phyloP scores from a whole-genome alignment of 352 stramenopile genomes.

The Lagenidium sp. region DNA sequence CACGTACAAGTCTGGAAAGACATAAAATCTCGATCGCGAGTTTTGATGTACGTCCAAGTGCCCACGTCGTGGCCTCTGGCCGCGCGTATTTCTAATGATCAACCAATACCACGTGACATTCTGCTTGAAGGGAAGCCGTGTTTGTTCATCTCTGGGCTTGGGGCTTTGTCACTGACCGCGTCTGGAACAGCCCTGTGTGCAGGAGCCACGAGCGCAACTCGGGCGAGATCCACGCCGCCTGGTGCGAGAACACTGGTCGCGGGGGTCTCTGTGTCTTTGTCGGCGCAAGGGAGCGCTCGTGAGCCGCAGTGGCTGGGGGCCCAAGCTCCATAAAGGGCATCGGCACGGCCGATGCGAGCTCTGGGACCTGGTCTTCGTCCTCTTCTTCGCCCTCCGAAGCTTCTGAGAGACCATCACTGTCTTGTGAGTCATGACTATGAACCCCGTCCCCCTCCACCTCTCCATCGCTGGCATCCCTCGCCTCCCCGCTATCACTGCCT shows the following conservation, averaged over 20 bases:
- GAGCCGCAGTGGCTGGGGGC: too few species aligned
- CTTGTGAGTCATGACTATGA: neutral
- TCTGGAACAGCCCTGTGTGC: constrained; percentile 35
- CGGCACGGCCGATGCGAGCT: too few species aligned
- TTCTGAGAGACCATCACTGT: neutral
- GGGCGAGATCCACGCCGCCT: constrained; percentile 50
- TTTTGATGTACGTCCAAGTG: neutral
- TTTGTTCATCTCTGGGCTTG: too few species aligned
- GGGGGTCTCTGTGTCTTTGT: constrained; percentile 14
- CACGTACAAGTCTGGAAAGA: constrained; percentile 82
- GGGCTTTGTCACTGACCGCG: too few species aligned
- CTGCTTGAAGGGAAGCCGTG: too few species aligned
- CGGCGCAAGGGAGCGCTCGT: too few species aligned
- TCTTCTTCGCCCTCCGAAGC: constrained; percentile 5
- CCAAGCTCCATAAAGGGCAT: too few species aligned
- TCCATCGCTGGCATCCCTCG: neutral
- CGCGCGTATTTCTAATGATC: too few species aligned
- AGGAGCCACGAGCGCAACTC: constrained; percentile 44
- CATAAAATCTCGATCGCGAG: constrained; percentile 14
- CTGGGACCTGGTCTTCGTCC: constrained; percentile 1
- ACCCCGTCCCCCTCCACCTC: neutral
- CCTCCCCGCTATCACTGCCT: neutral
- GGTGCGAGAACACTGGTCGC: constrained; percentile 16
- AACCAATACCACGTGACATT: too few species aligned
- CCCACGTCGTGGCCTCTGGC: too few species aligned